Base-by-base conservation (phyloP, 208 protist species). In the Trypanosomatidae sp. region DNA sequence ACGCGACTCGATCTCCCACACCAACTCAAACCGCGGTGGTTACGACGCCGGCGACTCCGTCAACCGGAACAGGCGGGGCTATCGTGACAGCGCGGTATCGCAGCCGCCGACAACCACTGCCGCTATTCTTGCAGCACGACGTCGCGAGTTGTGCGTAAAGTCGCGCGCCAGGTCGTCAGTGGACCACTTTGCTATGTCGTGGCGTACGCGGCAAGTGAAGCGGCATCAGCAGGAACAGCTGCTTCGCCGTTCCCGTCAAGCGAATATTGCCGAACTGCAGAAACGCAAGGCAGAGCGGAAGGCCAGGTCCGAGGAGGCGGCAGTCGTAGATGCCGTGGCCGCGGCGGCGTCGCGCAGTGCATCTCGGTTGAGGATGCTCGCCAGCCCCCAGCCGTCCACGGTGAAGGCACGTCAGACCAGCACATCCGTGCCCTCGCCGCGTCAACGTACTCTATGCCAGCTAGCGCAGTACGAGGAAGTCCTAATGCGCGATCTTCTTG, bases 101-200 rank as follows among this genome's bases (percentile, higher is more conserved):
- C 66, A 10, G 39, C 15, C 41, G 68, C 15, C 30, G 55, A 22
- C 43, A 33, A 47, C 68, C 15, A 39, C 43, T 2, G 47, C 69
- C 19, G 76, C 49, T 8, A 22, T 8, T 39, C 76, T 75, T n/a
- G 65, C 46, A 28, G 76, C 69, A 6, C 69, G 69, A 25, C 69
- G 76, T 28, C 69, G 69, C 56, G 69, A 72, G 25, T n/a, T 80
- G 33, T 47, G 50, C 2, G 36, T 47, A 1, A 41, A 30, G 62
- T 80, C 76, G 22, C 76, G 76, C 25, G 62, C 71, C 60, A 43
- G 4, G 17, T 80, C 76, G 28, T 49, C 64, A 30, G 76, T 80
- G 15, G 46, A 80, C 25, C 76, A 80, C 56, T 80, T 80, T 44
- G 43, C 28, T 22, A 39, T 71, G 22, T 50, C 76, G 4, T 68